Evolutionary conservation across 2,329 filamentous ascomycete species (phyloP).

Genomic region (Colletotrichum sp.): DNA sequence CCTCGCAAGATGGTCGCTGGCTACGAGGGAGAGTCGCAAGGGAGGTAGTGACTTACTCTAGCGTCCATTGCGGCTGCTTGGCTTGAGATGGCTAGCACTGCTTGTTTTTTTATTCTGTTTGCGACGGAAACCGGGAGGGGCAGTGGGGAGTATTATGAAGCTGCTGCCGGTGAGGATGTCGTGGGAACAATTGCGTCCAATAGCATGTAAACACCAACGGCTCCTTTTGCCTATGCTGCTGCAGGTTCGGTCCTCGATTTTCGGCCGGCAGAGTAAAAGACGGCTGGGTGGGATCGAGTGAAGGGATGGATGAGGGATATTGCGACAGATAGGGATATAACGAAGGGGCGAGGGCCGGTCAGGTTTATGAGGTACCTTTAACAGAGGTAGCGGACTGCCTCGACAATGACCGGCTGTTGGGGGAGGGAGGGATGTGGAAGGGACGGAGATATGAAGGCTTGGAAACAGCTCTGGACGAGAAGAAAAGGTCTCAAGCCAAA

Average conservation of each 20-base stretch:
- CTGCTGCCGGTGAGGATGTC: conserved; percentile 7
- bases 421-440: conserved; percentile 1
- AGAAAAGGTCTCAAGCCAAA: conserved; percentile 7
- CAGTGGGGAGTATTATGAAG: conserved; percentile 5
- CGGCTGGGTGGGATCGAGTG: neutral
- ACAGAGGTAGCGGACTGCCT: conserved; percentile 9
- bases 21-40: neutral
- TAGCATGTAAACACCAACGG: conserved; percentile 11
- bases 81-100: conserved; percentile 9
- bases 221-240: neutral
- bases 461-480: conserved; percentile 7
- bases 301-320: conserved; percentile 17
- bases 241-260: neutral
- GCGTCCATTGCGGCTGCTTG: conserved; percentile 23
- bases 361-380: neutral
- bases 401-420: conserved; percentile 6
- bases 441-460: neutral
- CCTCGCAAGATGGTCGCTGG: neutral
- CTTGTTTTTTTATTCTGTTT: neutral
- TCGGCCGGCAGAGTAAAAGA: neutral
- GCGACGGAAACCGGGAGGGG: neutral
- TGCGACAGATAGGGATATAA: conserved; percentile 4
- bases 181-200: conserved; percentile 9
- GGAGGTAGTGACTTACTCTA: conserved; percentile 20
- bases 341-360: conserved; percentile 3